Evolutionary conservation across 2,329 filamentous ascomycete genomes (phyloP), one percentile per base, ranked within the genome.

Genomic region (Fusarium papillatum): DNA sequence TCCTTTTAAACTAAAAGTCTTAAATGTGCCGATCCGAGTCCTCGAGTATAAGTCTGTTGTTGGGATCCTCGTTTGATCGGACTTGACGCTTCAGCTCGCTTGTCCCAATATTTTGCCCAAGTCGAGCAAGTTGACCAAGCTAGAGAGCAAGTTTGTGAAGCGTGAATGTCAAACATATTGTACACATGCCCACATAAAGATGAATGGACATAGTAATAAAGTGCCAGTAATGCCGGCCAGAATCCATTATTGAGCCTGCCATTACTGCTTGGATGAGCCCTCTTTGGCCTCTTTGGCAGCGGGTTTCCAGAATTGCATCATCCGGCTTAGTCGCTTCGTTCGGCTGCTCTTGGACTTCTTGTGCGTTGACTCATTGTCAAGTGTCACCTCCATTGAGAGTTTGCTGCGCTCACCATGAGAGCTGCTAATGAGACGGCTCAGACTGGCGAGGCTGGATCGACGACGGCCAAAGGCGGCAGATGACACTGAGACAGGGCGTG

Each of bases 281-380:
- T 85, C 82, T 72, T 89, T 88, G 79, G 89, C 29, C 0, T 85
- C 82, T 72, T 89, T 88, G 79, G 89, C 29, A 2, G 26, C 91
- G 13, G 88, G 87, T 84, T 93, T 95, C 93, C 93, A 96, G 82
- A 96, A 96, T 78, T 93, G 92, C 88, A 95, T 92, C 86, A 95
- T 88, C 64, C 93, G 93, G 81, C 94, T 93, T 43, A 95, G 84
- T 36, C 93, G 90, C 81, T 92, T 94, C 43, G 91, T 87, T 82
- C 92, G 94, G 86, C 93, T 94, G 29, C 78, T 80, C 81, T 91
- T 92, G 10, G 82, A 77, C 86, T 88, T 90, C 79, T 90, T 91
- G 39, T 70, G 74, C 38, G 91, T 90, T 0, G 85, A 80, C n/a
- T 92, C 88, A 48, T 84, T 86, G 55, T 91, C 90, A 72, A 86